Conservation (phyloP, 1,139 yeast species). For the Debaryomyces subglobosus region DNA sequence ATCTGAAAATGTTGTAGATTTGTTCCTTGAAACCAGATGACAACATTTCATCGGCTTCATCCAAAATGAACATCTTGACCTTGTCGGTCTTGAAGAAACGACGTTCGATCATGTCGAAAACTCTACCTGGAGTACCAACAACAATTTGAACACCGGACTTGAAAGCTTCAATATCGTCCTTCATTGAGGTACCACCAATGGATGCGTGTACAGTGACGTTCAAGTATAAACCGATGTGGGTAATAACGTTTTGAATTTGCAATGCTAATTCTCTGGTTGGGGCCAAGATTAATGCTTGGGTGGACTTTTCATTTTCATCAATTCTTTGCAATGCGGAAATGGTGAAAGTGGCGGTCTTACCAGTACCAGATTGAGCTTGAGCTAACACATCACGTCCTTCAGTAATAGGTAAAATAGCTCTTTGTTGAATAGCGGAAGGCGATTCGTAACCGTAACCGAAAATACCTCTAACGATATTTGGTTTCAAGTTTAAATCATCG, state of each 20-base stretch:
- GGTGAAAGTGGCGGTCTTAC: constrained; percentile 99
- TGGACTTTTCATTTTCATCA: constrained; percentile 72
- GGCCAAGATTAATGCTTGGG: constrained; percentile 94
- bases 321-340: constrained; percentile 95
- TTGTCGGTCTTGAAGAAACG: constrained; percentile 86
- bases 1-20: constrained; percentile 94
- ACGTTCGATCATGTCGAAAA: constrained; percentile 95
- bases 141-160: constrained; percentile 93
- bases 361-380: constrained; percentile 99
- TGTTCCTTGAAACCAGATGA: constrained; percentile 97
- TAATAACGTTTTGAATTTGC: constrained; percentile 95
- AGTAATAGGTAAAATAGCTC: constrained; percentile 96
- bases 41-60: constrained; percentile 99
- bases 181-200: constrained; percentile 95
- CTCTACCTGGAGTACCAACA: constrained; percentile 99
- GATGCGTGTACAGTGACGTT: constrained; percentile 95
- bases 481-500: constrained; percentile 85
- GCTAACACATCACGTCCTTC: constrained; percentile 97
- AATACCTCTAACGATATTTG: constrained; percentile 80
- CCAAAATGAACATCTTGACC: constrained; percentile 95
- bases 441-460: constrained; percentile 97
- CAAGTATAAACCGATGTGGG: constrained; percentile 92
- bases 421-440: constrained; percentile 97
- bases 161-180: constrained; percentile 91
- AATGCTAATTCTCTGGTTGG: constrained; percentile 99